Evolutionary conservation across 2,329 filamentous ascomycete genomes (phyloP), one percentile per base, ranked within the genome.

Genomic region (Cryphonectria japonica): DNA sequence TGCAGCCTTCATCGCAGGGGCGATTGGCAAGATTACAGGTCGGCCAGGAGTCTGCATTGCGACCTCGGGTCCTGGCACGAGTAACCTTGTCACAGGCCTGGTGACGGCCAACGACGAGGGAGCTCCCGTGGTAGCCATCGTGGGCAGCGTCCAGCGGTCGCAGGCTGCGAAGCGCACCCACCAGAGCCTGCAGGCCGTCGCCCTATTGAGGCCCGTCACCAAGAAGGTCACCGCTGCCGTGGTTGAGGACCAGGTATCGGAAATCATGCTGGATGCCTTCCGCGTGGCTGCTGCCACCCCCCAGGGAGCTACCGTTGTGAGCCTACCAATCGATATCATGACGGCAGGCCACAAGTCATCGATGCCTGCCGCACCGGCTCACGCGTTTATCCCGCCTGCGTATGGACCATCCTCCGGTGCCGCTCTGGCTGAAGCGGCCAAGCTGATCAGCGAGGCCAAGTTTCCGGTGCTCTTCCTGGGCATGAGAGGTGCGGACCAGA

Each of bases 1-100:
- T 74, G 83, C 83, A 22, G 83, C 83, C 8, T 84, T 85, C 77
- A 85, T 85, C 78, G 83, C 84, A 29, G 83, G 82, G 2, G 84
- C 83, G 0, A 77, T 83, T 32, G 84, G 84, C 14, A 78, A 83
- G 41, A 81, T 85, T 70, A 85, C 83, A 0, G 83, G 83, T 26
- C 77, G 77, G 2, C 83, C 83, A 4, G 83, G 83, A 14, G 83
- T 85, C 0, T 83, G 81, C 75, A 82, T 85, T 62, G 83, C 82
- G 26, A 85, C 84, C 2, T 84, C 82, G 16, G 84, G 83, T 0
- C 84, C 84, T 0, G 84, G 84, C 19, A 83, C 83, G 2, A 82
- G 81, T 60, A 85, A 85, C 74, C 77, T 85, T 19, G 82, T 81
- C 1, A 85, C 84, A 0, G 83, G 83, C 0, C 77, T 85, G 11